phyloP scores from a whole-genome alignment of 2,329 filamentous ascomycete genomes.

The Pseudogymnoascus sp. region DNA sequence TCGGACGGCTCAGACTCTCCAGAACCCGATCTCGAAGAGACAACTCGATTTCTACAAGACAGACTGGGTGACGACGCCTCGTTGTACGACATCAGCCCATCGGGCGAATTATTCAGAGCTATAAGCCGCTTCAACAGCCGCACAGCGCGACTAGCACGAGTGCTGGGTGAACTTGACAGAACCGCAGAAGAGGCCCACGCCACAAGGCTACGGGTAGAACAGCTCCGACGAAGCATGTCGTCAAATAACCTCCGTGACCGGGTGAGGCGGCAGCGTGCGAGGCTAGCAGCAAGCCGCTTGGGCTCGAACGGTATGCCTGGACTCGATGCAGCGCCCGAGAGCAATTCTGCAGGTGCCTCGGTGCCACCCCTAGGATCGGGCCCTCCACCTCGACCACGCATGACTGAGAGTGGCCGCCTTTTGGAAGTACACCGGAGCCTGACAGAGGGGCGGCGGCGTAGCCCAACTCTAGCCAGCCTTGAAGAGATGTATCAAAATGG shows the following conservation, averaged over 20 bases:
- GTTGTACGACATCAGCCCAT: slow-evolving; percentile 34
- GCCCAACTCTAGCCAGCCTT: not conserved
- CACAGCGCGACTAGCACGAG: slow-evolving; percentile 18
- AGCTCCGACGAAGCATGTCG: slow-evolving; percentile 4
- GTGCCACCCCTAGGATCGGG: not conserved
- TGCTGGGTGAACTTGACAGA: not conserved
- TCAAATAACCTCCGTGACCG: slow-evolving; percentile 6
- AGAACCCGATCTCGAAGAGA: slow-evolving; percentile 23
- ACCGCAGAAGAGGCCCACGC: not conserved
- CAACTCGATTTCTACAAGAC: slow-evolving; percentile 29
- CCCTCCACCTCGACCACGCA: not conserved
- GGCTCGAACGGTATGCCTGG: not conserved
- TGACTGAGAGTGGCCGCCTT: not conserved
- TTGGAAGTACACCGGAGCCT: not conserved
- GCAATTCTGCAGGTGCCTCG: not conserved
- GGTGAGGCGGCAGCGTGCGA: slow-evolving; percentile 1
- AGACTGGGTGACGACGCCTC: slow-evolving; percentile 34
- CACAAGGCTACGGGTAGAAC: not conserved
- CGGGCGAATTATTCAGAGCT: slow-evolving; percentile 37
- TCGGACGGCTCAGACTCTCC: slow-evolving; percentile 1
- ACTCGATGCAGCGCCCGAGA: not conserved
- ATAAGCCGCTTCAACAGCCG: slow-evolving; percentile 35
- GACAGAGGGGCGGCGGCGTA: not conserved
- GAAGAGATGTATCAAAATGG: not conserved
- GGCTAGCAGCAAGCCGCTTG: not conserved